Evolutionary conservation across 208 protist genomes (phyloP).

Genomic region (Naegleria lovaniensis): DNA sequence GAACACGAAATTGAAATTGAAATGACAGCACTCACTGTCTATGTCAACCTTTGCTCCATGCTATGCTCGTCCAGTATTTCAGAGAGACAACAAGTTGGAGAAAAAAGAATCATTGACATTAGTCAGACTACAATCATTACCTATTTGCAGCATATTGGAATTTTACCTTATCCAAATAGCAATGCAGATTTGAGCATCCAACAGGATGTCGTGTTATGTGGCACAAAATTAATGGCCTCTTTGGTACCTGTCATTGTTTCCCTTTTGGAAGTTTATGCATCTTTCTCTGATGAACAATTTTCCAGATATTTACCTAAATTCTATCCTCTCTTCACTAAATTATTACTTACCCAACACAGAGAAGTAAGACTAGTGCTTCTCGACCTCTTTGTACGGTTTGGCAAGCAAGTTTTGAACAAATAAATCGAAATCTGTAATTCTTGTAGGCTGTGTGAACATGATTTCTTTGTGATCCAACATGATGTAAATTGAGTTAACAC

Average conservation of each 20-base stretch:
- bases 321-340: constrained; percentile 1
- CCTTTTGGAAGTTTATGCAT: background rate
- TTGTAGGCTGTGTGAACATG: too few relatives aligned
- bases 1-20: constrained; percentile 3
- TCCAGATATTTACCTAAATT: background rate
- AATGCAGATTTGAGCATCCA: background rate
- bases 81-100: background rate
- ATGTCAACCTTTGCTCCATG: background rate
- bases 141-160: background rate
- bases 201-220: background rate
- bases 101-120: background rate
- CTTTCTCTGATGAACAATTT: background rate
- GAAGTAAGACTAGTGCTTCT: background rate
- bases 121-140: background rate
- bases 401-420: background rate
- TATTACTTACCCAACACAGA: background rate
- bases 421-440: background rate
- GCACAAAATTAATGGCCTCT: background rate
- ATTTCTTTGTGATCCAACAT: too few relatives aligned
- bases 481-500: too few relatives aligned
- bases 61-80: background rate
- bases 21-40: background rate
- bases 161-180: background rate
- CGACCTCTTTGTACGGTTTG: background rate
- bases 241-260: background rate